Base-by-base conservation (phyloP, 768 basidiomycete genomes). In the Auriscalpium orientale region DNA sequence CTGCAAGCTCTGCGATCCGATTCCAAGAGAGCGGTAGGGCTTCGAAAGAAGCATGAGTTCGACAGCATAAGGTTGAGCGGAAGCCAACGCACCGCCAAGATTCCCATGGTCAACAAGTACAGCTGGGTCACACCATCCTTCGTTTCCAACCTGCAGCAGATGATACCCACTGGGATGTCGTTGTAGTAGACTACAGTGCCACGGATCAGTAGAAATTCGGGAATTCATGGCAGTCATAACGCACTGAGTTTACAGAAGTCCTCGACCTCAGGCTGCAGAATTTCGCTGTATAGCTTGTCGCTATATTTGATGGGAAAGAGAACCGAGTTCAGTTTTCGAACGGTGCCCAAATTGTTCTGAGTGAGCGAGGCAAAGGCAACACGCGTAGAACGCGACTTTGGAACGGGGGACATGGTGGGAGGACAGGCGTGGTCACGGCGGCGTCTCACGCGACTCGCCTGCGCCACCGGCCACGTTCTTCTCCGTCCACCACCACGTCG, bases 31-130 rank as follows among this genome's bases (percentile, higher is more conserved):
- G 53, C 92, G 85, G 71, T 95, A 95, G 20, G 93, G 91, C 91
- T 93, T 63, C 40, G 35, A 33, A 28, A 44, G 34, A 18, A 21
- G 16, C 54, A 50, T 52, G 20, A 18, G 51, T 20, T 11, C 43
- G n/a, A 36, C 38, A 47, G 22, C 36, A 7, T 11, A 44, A 28
- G 22, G 35, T 15, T 33, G 15, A 49, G 53, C 52, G 58, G 18
- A 49, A 47, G 48, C 28, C 28, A 53, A 73, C 83, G 71, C 74
- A 93, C 91, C 55, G 90, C 91, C 54, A 95, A 82, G 59, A 95
- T 73, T 46, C 91, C 93, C 85, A 95, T 86, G 50, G 93, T 95
- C 86, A 93, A 91, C 66, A 94, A 78, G 72, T 95, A 95, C 57
- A 91, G 71, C 48, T 77, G 75, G 46, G 71, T 74, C 62, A 76